These are phyloP conservation scores for Musa schizocarpa DNA, from an alignment of 176 grass and related monocot genomes.

Conservation along the genomic window DNA sequence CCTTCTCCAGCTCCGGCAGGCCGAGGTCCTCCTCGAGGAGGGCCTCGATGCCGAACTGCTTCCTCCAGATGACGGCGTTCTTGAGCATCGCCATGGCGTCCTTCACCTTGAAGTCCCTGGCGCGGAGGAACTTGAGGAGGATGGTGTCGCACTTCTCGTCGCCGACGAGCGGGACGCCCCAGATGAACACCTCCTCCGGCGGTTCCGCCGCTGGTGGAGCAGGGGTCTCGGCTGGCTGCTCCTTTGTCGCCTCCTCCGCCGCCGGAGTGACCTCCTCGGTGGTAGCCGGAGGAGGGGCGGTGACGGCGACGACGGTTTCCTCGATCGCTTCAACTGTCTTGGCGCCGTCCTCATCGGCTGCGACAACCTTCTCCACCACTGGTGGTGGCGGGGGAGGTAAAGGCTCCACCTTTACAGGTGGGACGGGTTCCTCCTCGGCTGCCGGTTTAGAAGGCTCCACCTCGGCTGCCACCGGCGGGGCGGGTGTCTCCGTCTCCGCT, in stretches of 20 bases:
- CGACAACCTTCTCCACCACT: constrained; percentile 45
- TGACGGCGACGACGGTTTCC: constrained; percentile 38
- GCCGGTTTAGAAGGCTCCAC: too few relatives aligned
- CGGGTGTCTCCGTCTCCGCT: background rate
- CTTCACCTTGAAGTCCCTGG: constrained; percentile 21
- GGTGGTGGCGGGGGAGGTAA: constrained; percentile 18
- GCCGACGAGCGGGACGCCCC: constrained; percentile 16
- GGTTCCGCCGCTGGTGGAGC: background rate
- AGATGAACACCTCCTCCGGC: constrained; percentile 9
- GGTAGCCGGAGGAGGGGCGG: constrained; percentile 2
- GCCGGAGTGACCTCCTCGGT: constrained; percentile 17
- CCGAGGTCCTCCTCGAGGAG: constrained; percentile 19
- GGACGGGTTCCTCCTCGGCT: constrained; percentile 16
- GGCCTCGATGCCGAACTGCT: constrained; percentile 16
- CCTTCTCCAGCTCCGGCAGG: constrained; percentile 13
- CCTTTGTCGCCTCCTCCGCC: constrained; percentile 1
- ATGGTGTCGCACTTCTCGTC: constrained; percentile 11
- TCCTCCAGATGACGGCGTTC: constrained; percentile 19
- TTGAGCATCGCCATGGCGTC: constrained; percentile 18
- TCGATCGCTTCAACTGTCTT: constrained; percentile 58
- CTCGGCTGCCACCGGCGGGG: constrained; percentile 3
- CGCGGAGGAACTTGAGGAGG: constrained; percentile 26
- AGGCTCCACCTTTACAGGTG: constrained; percentile 6
- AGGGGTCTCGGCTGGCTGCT: background rate
- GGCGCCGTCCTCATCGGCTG: constrained; percentile 39